These are phyloP conservation scores for Phytopythium oedochilum DNA, from an alignment of 352 stramenopile genomes.

Conservation along the genomic window DNA sequence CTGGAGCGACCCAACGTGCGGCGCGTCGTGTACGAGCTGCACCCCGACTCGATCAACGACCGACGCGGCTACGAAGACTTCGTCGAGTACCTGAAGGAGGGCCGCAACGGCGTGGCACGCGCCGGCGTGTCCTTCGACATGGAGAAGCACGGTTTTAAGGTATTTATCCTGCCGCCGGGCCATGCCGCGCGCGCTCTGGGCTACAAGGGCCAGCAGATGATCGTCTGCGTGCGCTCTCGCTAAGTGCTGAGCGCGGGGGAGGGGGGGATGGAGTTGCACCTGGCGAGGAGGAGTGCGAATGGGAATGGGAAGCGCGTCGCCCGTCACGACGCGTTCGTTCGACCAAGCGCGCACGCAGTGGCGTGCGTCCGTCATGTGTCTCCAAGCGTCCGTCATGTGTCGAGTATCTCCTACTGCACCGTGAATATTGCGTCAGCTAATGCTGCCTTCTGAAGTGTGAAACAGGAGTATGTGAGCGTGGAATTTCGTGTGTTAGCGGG, in stretches of 20 bases:
- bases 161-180: slow-evolving; percentile 67
- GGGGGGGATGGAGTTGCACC: neutral
- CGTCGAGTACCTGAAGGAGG: slow-evolving; percentile 41
- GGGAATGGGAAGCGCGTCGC: neutral
- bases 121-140: slow-evolving; percentile 52
- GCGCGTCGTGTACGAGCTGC: slow-evolving; percentile 55
- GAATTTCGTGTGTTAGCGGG: neutral
- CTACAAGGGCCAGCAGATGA: slow-evolving; percentile 57
- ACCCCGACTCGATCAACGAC: slow-evolving; percentile 37
- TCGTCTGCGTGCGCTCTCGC: slow-evolving; percentile 52
- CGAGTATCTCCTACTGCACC: too few relatives aligned
- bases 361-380: too few relatives aligned
- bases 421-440: neutral
- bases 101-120: slow-evolving; percentile 27
- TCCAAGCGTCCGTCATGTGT: neutral
- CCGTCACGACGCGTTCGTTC: neutral
- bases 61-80: slow-evolving; percentile 47
- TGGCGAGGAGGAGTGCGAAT: neutral
- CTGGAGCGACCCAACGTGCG: slow-evolving; percentile 36
- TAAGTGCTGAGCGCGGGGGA: too few relatives aligned
- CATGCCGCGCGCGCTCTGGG: slow-evolving; percentile 41
- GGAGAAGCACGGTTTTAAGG: slow-evolving; percentile 55
- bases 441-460: neutral
- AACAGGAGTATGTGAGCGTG: neutral
- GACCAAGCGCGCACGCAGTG: too few relatives aligned